These are phyloP conservation scores for Auricularia sp. DNA, from an alignment of 768 basidiomycete species.

Conservation along the genomic window DNA sequence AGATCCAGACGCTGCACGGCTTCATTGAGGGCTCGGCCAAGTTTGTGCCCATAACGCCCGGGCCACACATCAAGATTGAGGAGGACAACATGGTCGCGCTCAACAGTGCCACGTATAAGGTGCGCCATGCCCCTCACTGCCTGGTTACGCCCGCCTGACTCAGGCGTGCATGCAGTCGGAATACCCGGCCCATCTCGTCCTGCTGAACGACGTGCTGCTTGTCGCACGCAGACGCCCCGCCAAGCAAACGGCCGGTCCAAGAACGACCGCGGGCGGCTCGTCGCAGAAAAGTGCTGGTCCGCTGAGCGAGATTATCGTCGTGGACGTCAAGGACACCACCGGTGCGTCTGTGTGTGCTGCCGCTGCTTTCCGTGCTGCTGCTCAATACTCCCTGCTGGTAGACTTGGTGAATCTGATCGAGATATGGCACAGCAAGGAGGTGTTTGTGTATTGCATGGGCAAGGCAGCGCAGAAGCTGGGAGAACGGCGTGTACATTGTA, in stretches of 20 bases:
- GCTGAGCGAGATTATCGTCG: slow-evolving; percentile 84
- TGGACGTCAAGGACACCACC: slow-evolving; percentile 92
- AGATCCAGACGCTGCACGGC: slow-evolving; percentile 83
- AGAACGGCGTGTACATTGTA: no score
- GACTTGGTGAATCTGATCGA: slow-evolving; percentile 93
- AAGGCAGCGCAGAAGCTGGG: slow-evolving; percentile 58
- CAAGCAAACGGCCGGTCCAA: slow-evolving; percentile 42
- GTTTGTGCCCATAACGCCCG: slow-evolving; percentile 69
- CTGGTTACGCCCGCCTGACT: no score
- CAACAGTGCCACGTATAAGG: slow-evolving; percentile 90
- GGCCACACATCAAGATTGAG: no score
- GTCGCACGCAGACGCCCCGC: slow-evolving; percentile 60
- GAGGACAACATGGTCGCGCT: slow-evolving; percentile 56
- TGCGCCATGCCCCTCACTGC: background rate
- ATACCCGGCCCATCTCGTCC: slow-evolving; percentile 77
- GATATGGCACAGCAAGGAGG: slow-evolving; percentile 86
- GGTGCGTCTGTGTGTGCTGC: slow-evolving; percentile 36
- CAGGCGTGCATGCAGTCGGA: slow-evolving; percentile 31
- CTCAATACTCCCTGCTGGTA: slow-evolving; percentile 10
- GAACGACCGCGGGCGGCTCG: slow-evolving; percentile 61
- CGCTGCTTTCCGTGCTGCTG: no score
- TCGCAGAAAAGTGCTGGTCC: slow-evolving; percentile 90
- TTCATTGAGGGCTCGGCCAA: slow-evolving; percentile 93
- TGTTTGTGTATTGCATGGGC: slow-evolving; percentile 87
- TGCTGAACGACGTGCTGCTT: slow-evolving; percentile 85